Base-by-base conservation (phyloP, 2,329 filamentous ascomycete species). In the Fusarium floridanum region DNA sequence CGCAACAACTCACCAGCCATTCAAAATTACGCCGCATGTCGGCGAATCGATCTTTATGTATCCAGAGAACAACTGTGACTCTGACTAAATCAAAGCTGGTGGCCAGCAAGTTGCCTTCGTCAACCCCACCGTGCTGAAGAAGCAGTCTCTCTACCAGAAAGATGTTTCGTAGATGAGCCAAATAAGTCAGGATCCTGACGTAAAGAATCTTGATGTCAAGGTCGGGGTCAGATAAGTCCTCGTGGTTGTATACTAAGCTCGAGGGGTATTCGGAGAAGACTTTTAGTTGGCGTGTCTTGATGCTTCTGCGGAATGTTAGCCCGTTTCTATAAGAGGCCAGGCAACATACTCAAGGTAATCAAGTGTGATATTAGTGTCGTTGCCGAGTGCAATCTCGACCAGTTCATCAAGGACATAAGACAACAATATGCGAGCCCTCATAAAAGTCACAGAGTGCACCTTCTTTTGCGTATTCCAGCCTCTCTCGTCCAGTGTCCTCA, bases 81-180 rank as follows among this genome's bases (percentile, higher is more conserved):
- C 82, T 82, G 5, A 88, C 84, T 80, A 89, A 82, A 68, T 88
- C 84, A 55, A 84, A 86, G 66, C 86, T 87, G 27, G 85, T 83
- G 7, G 82, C 78, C n/a, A 88, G 76, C 20, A 88, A 80, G 24
- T 85, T 82, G 0, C 83, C 83, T 5, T 83, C 80, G 16, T 83
- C 82, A 1, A 80, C 72, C 16, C 83, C 78, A 1, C 83, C 82
- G 12, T 80, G 80, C 41, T 87, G 88, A 36, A 88, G 83, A 36
- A 91, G 81, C 1, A 91, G 85, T 17, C 90, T 84, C 69, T 91
- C 88, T 14, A 91, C 81, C 14, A 91, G 84, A 69, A 92, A 91
- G 4, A 89, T 82, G 53, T 90, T 91, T 41, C 90, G 86, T 0
- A 89, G 80, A 61, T 88, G 85, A 37, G 86, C 84, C 2, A 90